Base-by-base conservation (phyloP, 1,284 basidiomycete species). In the Boletus coffeatus region DNA sequence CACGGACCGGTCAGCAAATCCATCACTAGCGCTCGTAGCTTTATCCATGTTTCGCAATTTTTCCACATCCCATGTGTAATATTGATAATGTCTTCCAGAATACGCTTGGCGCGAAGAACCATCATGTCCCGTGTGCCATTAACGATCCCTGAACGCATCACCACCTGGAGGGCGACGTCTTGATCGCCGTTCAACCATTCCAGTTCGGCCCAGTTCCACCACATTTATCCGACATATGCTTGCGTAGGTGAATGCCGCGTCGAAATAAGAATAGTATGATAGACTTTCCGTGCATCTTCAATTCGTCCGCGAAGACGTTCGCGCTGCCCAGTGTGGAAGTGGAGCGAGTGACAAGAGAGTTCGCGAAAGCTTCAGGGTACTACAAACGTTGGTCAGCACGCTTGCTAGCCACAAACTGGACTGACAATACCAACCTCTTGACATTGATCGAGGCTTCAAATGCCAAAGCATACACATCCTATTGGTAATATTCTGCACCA, bases 151-250 rank as follows among this genome's bases (percentile, higher is more conserved):
- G 85, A 80, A n/a, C 77, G 80, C 56, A 87, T 70, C 41, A 87
- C 77, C 52, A 88, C 77, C 50, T 79, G 74, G 32, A 85, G 71
- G 11, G 86, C 81, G 43, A 79, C 78, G 48, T 83, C 81, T 18
- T 76, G 67, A 39, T 80, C 70, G 0, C 83, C 82, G 11, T 79
- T 76, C n/a, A 92, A 75, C 89, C 89, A 94, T 74, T 96, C 94
- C 83, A 95, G 84, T 71, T 94, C 90, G 0, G 90, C 91, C 93
- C 93, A 97, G 58, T 90, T 86, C 78, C 89, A 92, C 90, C 92
- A 95, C 50, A 97, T 71, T 65, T 77, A 76, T 18, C 80, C 77
- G n/a, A 77, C 72, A 53, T 76, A 80, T 8, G 71, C 67, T 29
- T 75, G 71, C 8, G 69, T 73, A 4, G 73, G 69, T 29, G 74